Base-by-base conservation (phyloP, 768 basidiomycete genomes). In the Hygrophorus pudorinus region DNA sequence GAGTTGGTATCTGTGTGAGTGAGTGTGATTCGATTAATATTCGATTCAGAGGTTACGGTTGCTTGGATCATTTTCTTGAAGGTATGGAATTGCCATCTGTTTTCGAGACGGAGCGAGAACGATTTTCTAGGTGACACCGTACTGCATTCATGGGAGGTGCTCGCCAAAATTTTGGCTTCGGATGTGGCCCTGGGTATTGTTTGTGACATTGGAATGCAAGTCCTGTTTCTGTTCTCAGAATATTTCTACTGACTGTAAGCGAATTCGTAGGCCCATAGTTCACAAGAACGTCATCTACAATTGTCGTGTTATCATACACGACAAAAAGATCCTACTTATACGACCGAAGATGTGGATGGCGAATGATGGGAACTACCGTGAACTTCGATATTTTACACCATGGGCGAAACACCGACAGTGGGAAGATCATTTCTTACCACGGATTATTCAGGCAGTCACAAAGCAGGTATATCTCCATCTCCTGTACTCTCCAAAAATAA, bases 261-360 rank as follows among this genome's bases (percentile, higher is more conserved):
- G 47, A 33, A 29, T 16, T 34, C 20, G n/a, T 48, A 99, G 94
- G 94, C 94, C 96, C 1, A 76, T 99, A 44, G 76, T 84, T 1
- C 96, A 99, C 74, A 97, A 97, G 74, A 98, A 96, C 59, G 91
- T 92, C 38, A 93, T 85, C 51, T 98, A 97, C 67, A 99, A 99
- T 58, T 96, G 91, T 60, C 83, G 96, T 14, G 72, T 98, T 29
- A 82, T 98, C 59, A 78, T 93, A 34, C 76, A 90, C 57, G 72
- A 92, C 63, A 72, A 78, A 44, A 76, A 88, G 65, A 92, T 99
- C 48, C 65, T 97, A 1, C 78, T 97, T 50, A 98, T 99, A 51
- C 80, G 96, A 17, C 96, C 96, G 0, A 99, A 98, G 68, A 93
- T 99, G 93, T 99, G 96, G 96, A 71, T 99, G 36, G 96, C 96